Evolutionary conservation across 2,329 filamentous ascomycete genomes (phyloP).

Genomic region (Calycina herbarum): DNA sequence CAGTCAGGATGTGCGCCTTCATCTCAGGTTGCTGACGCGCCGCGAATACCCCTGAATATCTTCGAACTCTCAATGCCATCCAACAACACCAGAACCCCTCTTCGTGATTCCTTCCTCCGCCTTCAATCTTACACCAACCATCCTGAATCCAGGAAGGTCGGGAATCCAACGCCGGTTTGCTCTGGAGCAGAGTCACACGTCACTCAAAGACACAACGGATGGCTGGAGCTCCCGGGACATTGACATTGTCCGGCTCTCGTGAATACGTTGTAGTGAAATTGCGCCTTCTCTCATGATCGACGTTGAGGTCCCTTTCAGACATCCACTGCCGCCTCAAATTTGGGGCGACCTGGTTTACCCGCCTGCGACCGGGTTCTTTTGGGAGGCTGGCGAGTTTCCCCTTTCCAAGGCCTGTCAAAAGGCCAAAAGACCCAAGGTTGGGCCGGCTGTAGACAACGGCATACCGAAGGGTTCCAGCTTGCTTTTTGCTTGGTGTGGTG

Average conservation of each 20-base stretch:
- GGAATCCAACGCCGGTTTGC: not conserved
- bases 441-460: not conserved
- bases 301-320: slow-evolving; percentile 9
- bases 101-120: not conserved
- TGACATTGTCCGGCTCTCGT: slow-evolving; percentile 4
- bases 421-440: slow-evolving; percentile 1
- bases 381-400: slow-evolving; percentile 3
- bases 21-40: not conserved
- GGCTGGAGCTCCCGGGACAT: not conserved
- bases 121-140: not conserved
- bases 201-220: slow-evolving; percentile 8
- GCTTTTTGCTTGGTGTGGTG: not conserved
- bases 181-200: not conserved
- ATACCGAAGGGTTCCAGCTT: slow-evolving; percentile 6
- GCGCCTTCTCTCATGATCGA: slow-evolving; percentile 15
- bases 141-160: not conserved
- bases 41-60: slow-evolving; percentile 5
- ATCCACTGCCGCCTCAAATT: slow-evolving; percentile 14
- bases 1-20: not conserved
- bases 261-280: slow-evolving; percentile 9
- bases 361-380: slow-evolving; percentile 1
- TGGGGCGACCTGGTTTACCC: slow-evolving; percentile 3
- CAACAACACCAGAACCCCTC: not conserved
- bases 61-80: slow-evolving; percentile 1
- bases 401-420: slow-evolving; percentile 7